Base-by-base conservation (phyloP, 257 asterid genomes). In the Solanum paucissectum region DNA sequence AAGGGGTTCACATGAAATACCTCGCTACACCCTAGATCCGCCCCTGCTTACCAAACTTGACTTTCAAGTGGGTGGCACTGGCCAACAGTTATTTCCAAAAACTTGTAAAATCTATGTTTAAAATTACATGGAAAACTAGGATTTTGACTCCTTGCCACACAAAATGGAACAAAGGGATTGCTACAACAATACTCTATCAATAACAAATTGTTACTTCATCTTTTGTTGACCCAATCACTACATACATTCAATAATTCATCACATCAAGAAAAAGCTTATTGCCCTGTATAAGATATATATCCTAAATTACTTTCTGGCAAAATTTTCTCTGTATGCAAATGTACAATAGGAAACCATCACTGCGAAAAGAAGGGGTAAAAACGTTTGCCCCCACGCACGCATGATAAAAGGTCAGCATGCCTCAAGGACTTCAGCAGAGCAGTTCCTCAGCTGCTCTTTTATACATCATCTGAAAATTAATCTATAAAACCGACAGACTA, bases 31-130 rank as follows among this genome's bases (percentile, higher is more conserved):
- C 62, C 9, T 52, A 18, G 23, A 18, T 16, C 62, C 62, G 0
- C 62, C n/a, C 62, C 62, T 18, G 4, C 62, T 52, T 18, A n/a
- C 62, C n/a, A 52, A 16, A 23, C 62, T 2, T 6, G n/a, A 55
- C 10, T 18, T 55, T 18, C 91, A 89, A 87, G 83, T 92, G 74
- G 93, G 94, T 62, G 91, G 93, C 81, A 87, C 89, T 87, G 93
- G 90, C 40, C 89, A 88, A 49, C 91, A 58, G 1, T 7, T 58
- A 58, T 21, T 60, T 60, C 68, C 27, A 8, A 60, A 60, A 8
- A 8, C 12, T 8, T 21, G 8, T 9, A 21, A 60, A 11, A 25
- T 4, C 16, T 3, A 27, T 66, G 36, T 12, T 62, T 9, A 66
- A 12, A 68, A 3, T 68, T 5, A 27, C 10, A 3, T 12, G 1